Evolutionary conservation across 1,139 yeast genomes (phyloP), one percentile per base, ranked within the genome.

Genomic region (Candida glucosophila): DNA sequence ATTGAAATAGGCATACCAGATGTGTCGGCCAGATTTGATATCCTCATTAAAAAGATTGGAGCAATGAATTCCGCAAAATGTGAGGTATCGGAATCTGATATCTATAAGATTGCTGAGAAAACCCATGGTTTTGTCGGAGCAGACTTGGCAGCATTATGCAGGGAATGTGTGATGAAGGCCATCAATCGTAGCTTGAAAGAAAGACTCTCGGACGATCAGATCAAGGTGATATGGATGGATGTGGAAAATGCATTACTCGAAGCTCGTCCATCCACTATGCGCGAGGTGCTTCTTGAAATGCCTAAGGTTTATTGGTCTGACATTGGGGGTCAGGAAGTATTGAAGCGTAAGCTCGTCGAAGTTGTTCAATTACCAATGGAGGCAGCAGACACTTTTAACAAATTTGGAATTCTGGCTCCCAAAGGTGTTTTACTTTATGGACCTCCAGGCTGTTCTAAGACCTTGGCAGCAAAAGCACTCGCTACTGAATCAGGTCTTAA

Each of bases 391-490:
- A 67, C 94, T 0, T 90, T 90, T 49, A 61, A 61, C 14, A 61
- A 69, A 21, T 59, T 92, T 7, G 98, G 97, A 0, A 77, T 92
- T 5, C 65, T 71, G 30, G 90, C 97, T 0, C 98, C 99, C 2
- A 81, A 85, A 41, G 97, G 97, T 20, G 80, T 88, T 1, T 53
- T 88, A 24, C 58, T 88, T 12, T 88, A 88, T 49, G 97, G 97
- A 0, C 97, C 97, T 1, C 97, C 97, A 0, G 97, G 97, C 5
- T 88, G 96, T 55, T 86, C 96, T 5, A 88, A 88, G 44, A 88
- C 97, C 0, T 57, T 88, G 32, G 83, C 95, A 0, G 96, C 96
- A 2, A 88, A 88, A 47, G 97, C 97, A 0, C 57, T 88, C 19
- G 97, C 97, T 1, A 82, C 95, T 0, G 97, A 88, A 52, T 81